Evolutionary conservation across 2,329 filamentous ascomycete genomes (phyloP), one percentile per base, ranked within the genome.

Genomic region (Botrytis pseudocinerea): DNA sequence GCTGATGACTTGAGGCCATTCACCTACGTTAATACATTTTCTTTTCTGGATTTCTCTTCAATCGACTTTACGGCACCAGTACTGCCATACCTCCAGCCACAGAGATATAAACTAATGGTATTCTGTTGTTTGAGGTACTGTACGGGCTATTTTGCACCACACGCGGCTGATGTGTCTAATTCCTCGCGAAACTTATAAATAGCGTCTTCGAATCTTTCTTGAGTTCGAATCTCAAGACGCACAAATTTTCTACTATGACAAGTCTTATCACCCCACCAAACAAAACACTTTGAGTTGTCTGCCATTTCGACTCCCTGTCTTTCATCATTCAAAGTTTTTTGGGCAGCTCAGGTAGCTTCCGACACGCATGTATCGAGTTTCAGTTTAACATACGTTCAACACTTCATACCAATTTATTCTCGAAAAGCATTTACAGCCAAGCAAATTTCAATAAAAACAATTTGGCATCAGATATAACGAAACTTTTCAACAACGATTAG

Each of bases 301-400:
- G 5, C 2, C 51, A 54, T 18, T 28, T 28, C 14, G n/a, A 18
- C n/a, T 14, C 2, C 18, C n/a, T 8, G 4, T 7, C n/a, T 54
- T 54, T 16, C 14, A 18, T 12, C 12, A 28, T 2, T 8, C n/a
- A 2, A 14, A 1, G 2, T 0, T 28, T 8, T 8, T 28, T 28
- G 51, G 51, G 8, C n/a, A 54, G n/a, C 25, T 28, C 51, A 28
- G 16, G n/a, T 28, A 54, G 25, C 14, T 16, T 18, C 6, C 12
- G n/a, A 54, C 2, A n/a, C 12, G 25, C n/a, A 54, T 7, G n/a
- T 28, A 28, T 54, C 48, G 12, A 16, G 6, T n/a, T 54, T 5
- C 14, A 4, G 7, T 54, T 28, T 1, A 1, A 16, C 16, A 16
- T 28, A 54, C 1, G 5, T 5, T 54, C 3, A 8, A 54, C 4